Evolutionary conservation across 2,329 filamentous ascomycete species (phyloP), one percentile per base, ranked within the genome.

Genomic region (Chaetothyriales sp.): DNA sequence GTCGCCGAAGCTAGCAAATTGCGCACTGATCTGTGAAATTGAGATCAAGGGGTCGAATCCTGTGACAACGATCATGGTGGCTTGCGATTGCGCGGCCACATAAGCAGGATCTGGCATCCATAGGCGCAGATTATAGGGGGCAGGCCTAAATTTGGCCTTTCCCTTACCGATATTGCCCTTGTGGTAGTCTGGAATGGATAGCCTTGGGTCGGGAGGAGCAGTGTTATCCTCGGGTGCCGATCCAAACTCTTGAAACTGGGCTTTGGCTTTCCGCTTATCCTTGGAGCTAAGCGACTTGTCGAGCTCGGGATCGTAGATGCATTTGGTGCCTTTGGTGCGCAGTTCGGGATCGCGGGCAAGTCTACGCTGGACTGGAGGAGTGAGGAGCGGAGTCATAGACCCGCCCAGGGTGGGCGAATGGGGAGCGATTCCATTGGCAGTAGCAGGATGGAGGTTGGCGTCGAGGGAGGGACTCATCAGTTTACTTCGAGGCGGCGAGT

Each of bases 31-130:
- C 61, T 87, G 86, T 51, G 81, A 78, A 61, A 60, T 49, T 44
- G 60, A 58, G 10, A 56, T 67, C 68, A 60, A 70, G 5, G 90
- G 89, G 67, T 97, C 92, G 66, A 95, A 95, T n/a, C 89, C 88
- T n/a, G 83, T 89, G 18, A 95, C 88, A 3, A 97, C 83, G 47
- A 98, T 81, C 65, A 95, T 88, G 2, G 85, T 88, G 1, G 92
- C 87, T 13, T 90, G 90, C 0, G 88, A 88, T 20, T 89, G 87
- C 0, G 89, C 90, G 43, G 58, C 51, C 22, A 54, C 43, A 1
- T 90, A 94, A 4, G 87, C 88, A 61, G 81, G 81, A 65, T 97
- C 89, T 68, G 88, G 92, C 22, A 79, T 70, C 67, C 94, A 95
- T 19, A 85, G 83, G 65, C 81, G 86, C 49, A 95, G 71, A 55